Evolutionary conservation across 345 rosid genomes (phyloP).

Genomic region (Citrus australasica): DNA sequence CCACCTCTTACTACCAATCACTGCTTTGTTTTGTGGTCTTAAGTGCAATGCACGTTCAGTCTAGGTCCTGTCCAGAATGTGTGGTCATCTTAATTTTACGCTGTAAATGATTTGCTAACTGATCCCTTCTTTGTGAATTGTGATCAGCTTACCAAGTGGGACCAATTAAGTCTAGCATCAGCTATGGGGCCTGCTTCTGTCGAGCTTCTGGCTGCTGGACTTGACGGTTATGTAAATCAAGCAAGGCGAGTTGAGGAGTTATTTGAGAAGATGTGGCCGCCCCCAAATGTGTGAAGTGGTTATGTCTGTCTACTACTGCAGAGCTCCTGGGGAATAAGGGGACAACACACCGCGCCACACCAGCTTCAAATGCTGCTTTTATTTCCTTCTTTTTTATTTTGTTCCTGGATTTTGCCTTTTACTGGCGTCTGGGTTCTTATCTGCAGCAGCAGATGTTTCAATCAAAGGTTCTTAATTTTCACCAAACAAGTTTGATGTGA

Average conservation of each 20-base stretch:
- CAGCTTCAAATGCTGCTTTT: background rate
- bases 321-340: conserved; percentile 28
- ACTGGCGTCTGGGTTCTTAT: no score
- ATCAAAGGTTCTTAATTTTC: background rate
- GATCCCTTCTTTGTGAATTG: background rate
- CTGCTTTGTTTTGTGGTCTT: background rate
- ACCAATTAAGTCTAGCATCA: conserved; percentile 75
- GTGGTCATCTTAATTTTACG: background rate
- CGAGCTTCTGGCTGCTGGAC: conserved; percentile 77
- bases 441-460: background rate
- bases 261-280: conserved; percentile 94
- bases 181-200: conserved; percentile 93
- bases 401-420: background rate
- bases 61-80: background rate
- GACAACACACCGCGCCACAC: background rate
- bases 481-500: background rate
- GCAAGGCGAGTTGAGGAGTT: conserved; percentile 71
- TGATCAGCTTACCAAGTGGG: conserved; percentile 72
- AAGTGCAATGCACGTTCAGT: background rate
- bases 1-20: background rate
- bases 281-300: conserved; percentile 67
- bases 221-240: conserved; percentile 74
- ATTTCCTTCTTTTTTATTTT: background rate
- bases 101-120: background rate
- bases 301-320: background rate